Evolutionary conservation across 2,329 filamentous ascomycete species (phyloP), one percentile per base, ranked within the genome.

Genomic region (Aureobasidium sp.): DNA sequence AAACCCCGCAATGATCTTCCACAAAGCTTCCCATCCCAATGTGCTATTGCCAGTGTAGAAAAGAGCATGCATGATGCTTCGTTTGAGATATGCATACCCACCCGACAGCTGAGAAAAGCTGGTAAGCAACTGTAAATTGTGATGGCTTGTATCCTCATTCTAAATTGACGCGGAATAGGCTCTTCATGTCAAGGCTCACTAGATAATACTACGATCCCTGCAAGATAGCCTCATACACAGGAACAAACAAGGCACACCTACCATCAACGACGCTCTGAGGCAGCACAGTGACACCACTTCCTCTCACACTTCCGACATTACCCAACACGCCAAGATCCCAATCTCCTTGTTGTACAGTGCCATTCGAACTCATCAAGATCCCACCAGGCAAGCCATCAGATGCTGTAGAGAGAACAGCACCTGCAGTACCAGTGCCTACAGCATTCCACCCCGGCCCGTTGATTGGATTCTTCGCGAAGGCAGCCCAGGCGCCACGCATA

Each of bases 381-480:
- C 67, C 69, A n/a, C 67, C 71, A 32, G 65, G 55, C 32, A 56
- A 62, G 15, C 63, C 53, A n/a, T 56, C 61, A 47, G 44, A 63
- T 15, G 69, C 66, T 13, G 66, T 69, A 20, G 67, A 63, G 7
- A 69, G 63, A 15, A 70, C 68, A 27, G 52, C 24, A 12, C 63
- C 70, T 2, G 62, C 61, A 9, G 46, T 59, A 26, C 69, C 71
- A 29, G 66, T 68, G 1, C 69, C 66, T 3, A 71, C 67, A 5
- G 57, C 59, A 62, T 71, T 71, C 74, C 74, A 76, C 0, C 74
- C 74, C 1, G 74, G 74, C 15, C 73, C 74, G 39, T 64, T 24
- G 66, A 2, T 46, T n/a, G 74, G 74, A 61, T 75, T 70, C 65
- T 72, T 73, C 3, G 73, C 74, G 60, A 76, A 76, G 3, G 66